These are phyloP conservation scores for Aspergillus haitiensis DNA, from an alignment of 495 filamentous ascomycete species.

Conservation along the genomic window DNA sequence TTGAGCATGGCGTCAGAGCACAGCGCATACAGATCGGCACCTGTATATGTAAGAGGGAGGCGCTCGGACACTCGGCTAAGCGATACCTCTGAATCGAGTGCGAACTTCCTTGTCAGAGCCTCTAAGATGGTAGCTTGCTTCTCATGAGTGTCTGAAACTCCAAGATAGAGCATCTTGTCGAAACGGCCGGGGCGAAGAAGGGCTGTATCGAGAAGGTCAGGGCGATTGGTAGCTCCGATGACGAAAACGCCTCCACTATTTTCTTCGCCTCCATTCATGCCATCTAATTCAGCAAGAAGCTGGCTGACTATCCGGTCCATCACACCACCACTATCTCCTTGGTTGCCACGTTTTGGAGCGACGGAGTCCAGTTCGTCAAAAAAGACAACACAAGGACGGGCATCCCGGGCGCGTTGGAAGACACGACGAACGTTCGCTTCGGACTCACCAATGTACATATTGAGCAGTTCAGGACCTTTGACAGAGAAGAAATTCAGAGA, in stretches of 20 bases:
- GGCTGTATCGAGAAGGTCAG: constrained; percentile 89
- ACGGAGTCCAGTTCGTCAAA: constrained; percentile 98
- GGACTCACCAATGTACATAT: constrained; percentile 99
- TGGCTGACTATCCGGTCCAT: constrained; percentile 99
- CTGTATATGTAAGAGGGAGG: constrained; percentile 94
- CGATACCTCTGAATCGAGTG: constrained; percentile 72
- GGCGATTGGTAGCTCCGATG: constrained; percentile 93
- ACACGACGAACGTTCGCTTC: constrained; percentile 96
- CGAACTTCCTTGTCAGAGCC: constrained; percentile 92
- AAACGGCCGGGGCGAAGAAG: constrained; percentile 89
- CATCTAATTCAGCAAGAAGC: constrained; percentile 90
- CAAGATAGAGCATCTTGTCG: constrained; percentile 98
- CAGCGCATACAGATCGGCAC: constrained; percentile 93
- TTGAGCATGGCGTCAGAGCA: constrained; percentile 99
- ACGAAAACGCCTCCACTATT: constrained; percentile 91
- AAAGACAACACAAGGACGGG: constrained; percentile 96
- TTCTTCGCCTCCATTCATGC: constrained; percentile 92
- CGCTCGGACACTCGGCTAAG: constrained; percentile 69
- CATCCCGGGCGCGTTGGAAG: constrained; percentile 92
- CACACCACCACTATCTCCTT: constrained; percentile 95
- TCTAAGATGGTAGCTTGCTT: constrained; percentile 95
- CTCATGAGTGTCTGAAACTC: constrained; percentile 92
- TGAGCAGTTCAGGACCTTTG: constrained; percentile 94
- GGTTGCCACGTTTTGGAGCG: constrained; percentile 94
- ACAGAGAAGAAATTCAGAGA: constrained; percentile 98